Percentiles rank a stretch among this genome's conserved stretches.
Conservation (phyloP, 2,329 filamentous ascomycete genomes). For the Chaetomiaceae sp. region DNA sequence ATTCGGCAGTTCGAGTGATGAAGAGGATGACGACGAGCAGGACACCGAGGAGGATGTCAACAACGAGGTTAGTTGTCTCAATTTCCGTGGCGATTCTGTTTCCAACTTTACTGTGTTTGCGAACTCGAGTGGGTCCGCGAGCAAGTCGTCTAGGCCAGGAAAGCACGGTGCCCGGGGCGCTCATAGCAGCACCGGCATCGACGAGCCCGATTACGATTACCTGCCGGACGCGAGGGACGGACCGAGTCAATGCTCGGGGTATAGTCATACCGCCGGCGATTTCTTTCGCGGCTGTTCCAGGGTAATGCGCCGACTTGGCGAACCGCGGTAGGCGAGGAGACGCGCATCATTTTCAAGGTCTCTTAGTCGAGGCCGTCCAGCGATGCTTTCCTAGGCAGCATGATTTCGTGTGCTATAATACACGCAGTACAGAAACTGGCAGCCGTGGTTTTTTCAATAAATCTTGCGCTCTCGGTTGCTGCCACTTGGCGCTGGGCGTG, state of each 20-base stretch:
- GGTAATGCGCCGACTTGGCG: neutral
- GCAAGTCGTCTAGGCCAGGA: neutral
- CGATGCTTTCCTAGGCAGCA: neutral
- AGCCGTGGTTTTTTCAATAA: constrained; percentile 11
- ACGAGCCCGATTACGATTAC: neutral
- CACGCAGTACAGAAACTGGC: neutral
- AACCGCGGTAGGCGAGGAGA: neutral
- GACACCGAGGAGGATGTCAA: constrained; percentile 73
- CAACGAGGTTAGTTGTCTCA: constrained; percentile 55
- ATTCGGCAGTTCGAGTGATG: constrained; percentile 91
- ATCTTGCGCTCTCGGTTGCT: neutral
- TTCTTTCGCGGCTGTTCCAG: neutral
- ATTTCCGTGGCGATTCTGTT: constrained; percentile 3
- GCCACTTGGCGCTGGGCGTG: neutral
- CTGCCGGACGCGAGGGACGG: neutral
- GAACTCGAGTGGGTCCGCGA: neutral
- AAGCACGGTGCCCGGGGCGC: neutral
- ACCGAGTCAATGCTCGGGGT: neutral
- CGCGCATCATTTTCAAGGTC: no score
- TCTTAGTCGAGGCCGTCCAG: neutral
- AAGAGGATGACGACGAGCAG: constrained; percentile 93
- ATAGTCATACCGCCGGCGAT: neutral
- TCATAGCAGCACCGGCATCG: neutral
- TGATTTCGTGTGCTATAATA: constrained; percentile 4
- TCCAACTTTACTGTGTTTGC: neutral